Conservation (phyloP, 257 asterid species). For the Salvia rosmarinus region DNA sequence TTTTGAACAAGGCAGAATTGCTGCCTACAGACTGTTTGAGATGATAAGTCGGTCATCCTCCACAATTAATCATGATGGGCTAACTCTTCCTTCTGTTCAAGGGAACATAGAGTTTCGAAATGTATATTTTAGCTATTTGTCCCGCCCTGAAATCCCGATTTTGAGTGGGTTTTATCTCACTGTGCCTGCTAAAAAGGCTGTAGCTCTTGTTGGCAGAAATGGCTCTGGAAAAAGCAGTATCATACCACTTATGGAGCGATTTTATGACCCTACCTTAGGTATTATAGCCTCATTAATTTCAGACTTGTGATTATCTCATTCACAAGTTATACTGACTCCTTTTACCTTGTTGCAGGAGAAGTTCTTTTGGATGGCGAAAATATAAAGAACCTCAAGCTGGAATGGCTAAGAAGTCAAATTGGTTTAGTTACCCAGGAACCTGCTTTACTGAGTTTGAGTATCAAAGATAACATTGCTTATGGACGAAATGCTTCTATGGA, state of each 20-base stretch:
- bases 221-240: slow-evolving; percentile 99
- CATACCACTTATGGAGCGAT: slow-evolving; percentile 98
- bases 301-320: slow-evolving; percentile 25
- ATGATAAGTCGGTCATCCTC: slow-evolving; percentile 96
- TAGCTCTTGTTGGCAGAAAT: slow-evolving; percentile 98
- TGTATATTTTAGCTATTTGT: slow-evolving; percentile 95
- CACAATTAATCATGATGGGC: slow-evolving; percentile 74
- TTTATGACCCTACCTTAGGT: slow-evolving; percentile 99
- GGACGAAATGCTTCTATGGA: slow-evolving; percentile 88
- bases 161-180: slow-evolving; percentile 98
- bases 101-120: slow-evolving; percentile 98
- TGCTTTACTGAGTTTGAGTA: slow-evolving; percentile 93
- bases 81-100: slow-evolving; percentile 81
- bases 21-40: slow-evolving; percentile 97
- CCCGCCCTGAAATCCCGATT: slow-evolving; percentile 99
- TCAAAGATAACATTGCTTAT: slow-evolving; percentile 94
- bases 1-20: slow-evolving; percentile 98
- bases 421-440: slow-evolving; percentile 99
- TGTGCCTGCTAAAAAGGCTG: slow-evolving; percentile 97
- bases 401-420: slow-evolving; percentile 97
- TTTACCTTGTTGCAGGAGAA: slow-evolving; percentile 69
- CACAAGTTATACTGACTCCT: slow-evolving; percentile 9
- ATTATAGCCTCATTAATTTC: slow-evolving; percentile 24
- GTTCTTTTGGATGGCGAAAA: slow-evolving; percentile 99
- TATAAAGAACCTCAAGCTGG: slow-evolving; percentile 89